Conservation (phyloP, 2,329 filamentous ascomycete genomes). For the Ascochyta fabae region DNA sequence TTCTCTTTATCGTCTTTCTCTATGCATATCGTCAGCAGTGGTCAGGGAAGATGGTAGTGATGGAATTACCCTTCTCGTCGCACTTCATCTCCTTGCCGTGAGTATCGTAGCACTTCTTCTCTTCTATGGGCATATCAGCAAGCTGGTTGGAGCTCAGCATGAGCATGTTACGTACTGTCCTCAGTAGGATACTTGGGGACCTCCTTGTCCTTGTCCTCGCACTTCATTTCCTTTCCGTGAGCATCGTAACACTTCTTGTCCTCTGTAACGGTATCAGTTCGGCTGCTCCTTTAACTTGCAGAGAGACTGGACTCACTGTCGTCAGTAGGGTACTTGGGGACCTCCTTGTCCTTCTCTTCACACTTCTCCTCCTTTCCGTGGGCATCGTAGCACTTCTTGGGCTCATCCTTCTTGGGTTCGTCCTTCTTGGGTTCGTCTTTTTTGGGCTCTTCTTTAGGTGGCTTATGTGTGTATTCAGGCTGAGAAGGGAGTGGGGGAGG, state of each 20-base stretch:
- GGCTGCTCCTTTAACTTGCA: too few species aligned
- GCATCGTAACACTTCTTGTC: neutral
- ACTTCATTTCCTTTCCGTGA: neutral
- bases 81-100: neutral
- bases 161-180: neutral
- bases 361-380: neutral
- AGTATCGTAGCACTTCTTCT: slow-evolving; percentile 1
- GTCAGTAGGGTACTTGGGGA: neutral
- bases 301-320: neutral
- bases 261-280: neutral
- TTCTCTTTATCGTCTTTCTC: neutral
- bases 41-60: too few species aligned
- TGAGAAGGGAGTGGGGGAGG: neutral
- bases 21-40: neutral
- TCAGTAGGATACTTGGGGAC: neutral
- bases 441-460: too few species aligned
- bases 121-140: too few species aligned
- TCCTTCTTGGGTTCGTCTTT: neutral
- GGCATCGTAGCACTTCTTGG: neutral
- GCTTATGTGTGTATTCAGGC: neutral
- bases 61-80: neutral
- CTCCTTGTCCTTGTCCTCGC: neutral
- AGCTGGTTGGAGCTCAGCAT: too few species aligned
- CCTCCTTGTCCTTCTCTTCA: neutral
- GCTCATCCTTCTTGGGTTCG: too few species aligned